A percentile compares a stretch with the other conserved stretches of the same genome.
These are phyloP conservation scores for Cupressus sempervirens DNA, from an alignment of 75 land plant genomes.

Conservation along the genomic window DNA sequence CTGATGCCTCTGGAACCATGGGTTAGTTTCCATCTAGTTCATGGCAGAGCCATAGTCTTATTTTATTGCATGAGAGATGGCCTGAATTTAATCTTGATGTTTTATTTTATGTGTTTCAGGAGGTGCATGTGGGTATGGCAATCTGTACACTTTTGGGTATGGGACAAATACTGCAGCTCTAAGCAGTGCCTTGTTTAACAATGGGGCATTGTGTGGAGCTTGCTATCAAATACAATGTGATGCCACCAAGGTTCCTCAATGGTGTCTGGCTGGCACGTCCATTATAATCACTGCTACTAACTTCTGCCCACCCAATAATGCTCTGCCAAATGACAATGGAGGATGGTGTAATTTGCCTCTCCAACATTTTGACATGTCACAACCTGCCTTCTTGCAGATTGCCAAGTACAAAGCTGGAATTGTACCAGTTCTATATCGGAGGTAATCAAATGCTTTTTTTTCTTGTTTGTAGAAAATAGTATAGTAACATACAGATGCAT, in stretches of 20 bases:
- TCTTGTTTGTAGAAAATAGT: too few species aligned
- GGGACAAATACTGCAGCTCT: constrained; percentile 25
- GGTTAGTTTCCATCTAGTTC: not conserved
- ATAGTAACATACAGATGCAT: too few species aligned
- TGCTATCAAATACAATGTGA: constrained; percentile 23
- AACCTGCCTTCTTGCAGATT: constrained; percentile 16
- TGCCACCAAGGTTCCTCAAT: not conserved
- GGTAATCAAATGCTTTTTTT: not conserved
- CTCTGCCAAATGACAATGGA: constrained; percentile 12
- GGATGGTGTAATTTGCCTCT: constrained; percentile 19
- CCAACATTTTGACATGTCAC: constrained; percentile 17
- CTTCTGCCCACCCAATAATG: constrained; percentile 13
- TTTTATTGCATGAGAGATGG: not conserved
- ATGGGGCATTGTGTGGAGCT: constrained; percentile 23
- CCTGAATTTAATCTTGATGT: not conserved
- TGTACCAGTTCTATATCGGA: constrained; percentile 9
- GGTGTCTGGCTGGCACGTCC: constrained; percentile 3
- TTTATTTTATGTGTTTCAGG: not conserved
- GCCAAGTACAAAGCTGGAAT: constrained; percentile 14
- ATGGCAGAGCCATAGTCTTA: not conserved
- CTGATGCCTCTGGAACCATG: constrained; percentile 9
- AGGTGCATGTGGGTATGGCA: constrained; percentile 26
- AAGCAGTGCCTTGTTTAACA: constrained; percentile 17
- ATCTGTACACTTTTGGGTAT: constrained; percentile 18
- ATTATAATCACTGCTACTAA: constrained; percentile 16